Base-by-base conservation (phyloP, 331 rosid genomes). In the Rosa hybrid region DNA sequence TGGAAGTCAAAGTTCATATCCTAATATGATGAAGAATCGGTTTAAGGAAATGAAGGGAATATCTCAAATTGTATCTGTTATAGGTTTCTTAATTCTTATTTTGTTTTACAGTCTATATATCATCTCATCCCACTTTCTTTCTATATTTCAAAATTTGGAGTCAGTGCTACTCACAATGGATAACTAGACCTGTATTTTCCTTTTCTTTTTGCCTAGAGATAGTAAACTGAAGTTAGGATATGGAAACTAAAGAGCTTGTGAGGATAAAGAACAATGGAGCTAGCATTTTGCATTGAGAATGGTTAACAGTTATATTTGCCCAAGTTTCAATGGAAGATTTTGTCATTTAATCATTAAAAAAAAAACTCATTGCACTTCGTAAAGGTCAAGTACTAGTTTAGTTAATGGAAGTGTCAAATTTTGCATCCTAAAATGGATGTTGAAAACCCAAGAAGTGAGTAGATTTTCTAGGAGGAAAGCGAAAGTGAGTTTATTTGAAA, bases 311-410 rank as follows among this genome's bases (percentile, higher is more conserved):
- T 79, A 57, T 4, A 48, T 41, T 75, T 60, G 38, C 34, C 60
- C 77, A 62, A 18, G 74, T 72, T 76, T 67, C 41, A 39, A 54
- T 63, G 69, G 64, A 79, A 4, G 23, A 78, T 23, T 54, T 53
- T 65, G 42, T 71, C 46, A 11, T 39, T 73, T 80, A 23, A 48
- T 69, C 64, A 50, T 12, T 18, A 44, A 21, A 11, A 17, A n/a
- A 21, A 14, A 34, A 34, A 48, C 44, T 81, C 72, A 21, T 17
- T 63, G 23, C 77, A 68, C 51, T 50, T 48, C 17, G 72, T 25
- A 8, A 21, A 59, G 41, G 45, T 49, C 27, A 69, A 70, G 71
- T 54, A 12, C 42, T 48, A 51, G 20, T 23, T 39, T 64, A 53
- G 60, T 57, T 51, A 23, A 68, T 41, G 78, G 74, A 50, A 20